phyloP scores from a whole-genome alignment of 2,329 filamentous ascomycete species.

The Pyrenophora teres region DNA sequence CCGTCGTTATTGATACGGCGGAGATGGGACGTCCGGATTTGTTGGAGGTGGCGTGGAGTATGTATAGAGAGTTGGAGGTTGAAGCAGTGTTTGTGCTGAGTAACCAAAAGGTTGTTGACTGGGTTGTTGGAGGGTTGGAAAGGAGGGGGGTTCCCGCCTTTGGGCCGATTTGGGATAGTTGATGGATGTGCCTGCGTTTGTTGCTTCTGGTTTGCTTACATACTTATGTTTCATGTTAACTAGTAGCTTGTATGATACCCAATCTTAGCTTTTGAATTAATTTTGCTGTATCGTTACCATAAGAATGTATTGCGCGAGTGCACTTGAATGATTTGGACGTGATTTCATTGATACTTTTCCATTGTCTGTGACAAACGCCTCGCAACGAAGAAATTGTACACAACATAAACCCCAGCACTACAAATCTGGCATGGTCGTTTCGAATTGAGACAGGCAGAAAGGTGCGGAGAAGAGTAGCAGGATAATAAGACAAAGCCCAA shows the following conservation, averaged over 20 bases:
- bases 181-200: background rate
- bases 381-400: background rate
- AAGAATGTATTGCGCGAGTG: conserved; percentile 46
- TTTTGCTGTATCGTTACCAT: too few species aligned
- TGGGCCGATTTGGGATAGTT: conserved; percentile 62
- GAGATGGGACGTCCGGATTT: background rate
- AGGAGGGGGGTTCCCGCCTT: conserved; percentile 68
- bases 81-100: background rate
- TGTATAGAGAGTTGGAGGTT: too few species aligned
- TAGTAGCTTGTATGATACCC: too few species aligned
- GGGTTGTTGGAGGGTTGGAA: conserved; percentile 72
- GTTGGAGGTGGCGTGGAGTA: background rate
- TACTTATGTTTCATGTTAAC: too few species aligned
- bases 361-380: background rate
- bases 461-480: background rate
- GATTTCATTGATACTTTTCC: background rate
- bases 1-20: too few species aligned
- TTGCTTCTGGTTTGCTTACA: too few species aligned
- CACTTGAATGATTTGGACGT: conserved; percentile 58
- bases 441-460: too few species aligned
- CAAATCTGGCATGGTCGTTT: too few species aligned
- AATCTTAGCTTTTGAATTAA: too few species aligned
- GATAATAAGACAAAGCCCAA: conserved; percentile 30
- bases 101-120: conserved; percentile 61
- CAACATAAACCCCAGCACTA: too few species aligned